These are phyloP conservation scores for Articulospora tetracladia DNA, from an alignment of 495 filamentous ascomycete species.

Conservation along the genomic window DNA sequence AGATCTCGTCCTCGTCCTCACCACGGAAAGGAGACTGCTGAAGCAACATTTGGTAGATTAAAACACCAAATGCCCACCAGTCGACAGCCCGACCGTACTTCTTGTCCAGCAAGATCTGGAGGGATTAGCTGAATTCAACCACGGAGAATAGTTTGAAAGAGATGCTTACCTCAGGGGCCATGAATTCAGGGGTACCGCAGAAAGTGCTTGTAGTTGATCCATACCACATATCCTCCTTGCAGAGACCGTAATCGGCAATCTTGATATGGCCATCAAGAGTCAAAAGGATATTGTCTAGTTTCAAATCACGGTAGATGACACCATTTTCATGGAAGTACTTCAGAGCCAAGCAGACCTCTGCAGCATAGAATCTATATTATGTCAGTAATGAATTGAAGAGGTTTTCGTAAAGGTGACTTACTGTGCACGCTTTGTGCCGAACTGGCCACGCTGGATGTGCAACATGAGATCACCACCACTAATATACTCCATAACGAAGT, in stretches of 20 bases:
- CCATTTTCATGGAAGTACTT: conserved; percentile 99
- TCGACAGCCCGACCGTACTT: conserved; percentile 98
- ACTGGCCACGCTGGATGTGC: conserved; percentile 96
- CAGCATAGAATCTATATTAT: conserved; percentile 80
- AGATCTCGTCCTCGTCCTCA: conserved; percentile 99
- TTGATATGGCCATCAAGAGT: conserved; percentile 98
- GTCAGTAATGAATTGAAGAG: background rate
- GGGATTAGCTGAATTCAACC: conserved; percentile 22
- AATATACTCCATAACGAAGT: conserved; percentile 99
- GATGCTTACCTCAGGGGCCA: conserved; percentile 87
- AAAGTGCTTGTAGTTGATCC: conserved; percentile 96
- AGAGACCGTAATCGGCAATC: conserved; percentile 97
- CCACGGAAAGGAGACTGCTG: conserved; percentile 99
- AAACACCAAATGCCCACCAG: conserved; percentile 99
- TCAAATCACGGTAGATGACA: conserved; percentile 98
- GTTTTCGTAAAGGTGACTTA: conserved; percentile 44
- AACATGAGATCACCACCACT: conserved; percentile 98
- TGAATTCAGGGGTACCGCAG: conserved; percentile 98
- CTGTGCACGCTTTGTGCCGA: conserved; percentile 94
- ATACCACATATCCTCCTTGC: conserved; percentile 99
- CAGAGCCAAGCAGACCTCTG: conserved; percentile 92
- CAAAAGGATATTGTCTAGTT: conserved; percentile 97
- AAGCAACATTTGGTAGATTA: conserved; percentile 99
- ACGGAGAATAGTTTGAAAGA: background rate
- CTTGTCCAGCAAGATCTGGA: conserved; percentile 94